These are phyloP conservation scores for Paspalum vaginatum DNA, from an alignment of 176 grass and related monocot species.

Conservation along the genomic window DNA sequence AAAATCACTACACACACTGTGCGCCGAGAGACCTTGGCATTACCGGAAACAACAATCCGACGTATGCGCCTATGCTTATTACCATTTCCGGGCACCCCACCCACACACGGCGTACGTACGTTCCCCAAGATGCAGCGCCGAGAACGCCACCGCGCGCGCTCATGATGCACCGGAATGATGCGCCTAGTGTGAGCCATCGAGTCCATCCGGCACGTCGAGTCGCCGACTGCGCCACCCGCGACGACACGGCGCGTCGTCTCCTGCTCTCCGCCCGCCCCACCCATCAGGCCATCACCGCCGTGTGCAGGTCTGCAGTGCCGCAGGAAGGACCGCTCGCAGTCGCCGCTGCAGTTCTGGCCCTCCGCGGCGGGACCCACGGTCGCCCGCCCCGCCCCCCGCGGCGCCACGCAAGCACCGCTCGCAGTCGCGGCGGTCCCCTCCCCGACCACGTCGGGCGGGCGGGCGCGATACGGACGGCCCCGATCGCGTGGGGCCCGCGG, in stretches of 20 bases:
- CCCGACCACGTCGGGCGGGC: too few species aligned
- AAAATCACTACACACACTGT: too few species aligned
- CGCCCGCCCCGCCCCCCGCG: too few species aligned
- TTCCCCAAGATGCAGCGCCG: slow-evolving; percentile 4
- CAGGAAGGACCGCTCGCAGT: neutral
- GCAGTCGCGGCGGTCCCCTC: neutral
- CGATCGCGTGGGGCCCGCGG: slow-evolving; percentile 20
- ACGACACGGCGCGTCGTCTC: neutral
- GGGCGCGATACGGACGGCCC: slow-evolving; percentile 40
- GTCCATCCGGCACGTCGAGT: neutral
- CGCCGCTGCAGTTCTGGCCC: neutral
- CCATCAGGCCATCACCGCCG: too few species aligned
- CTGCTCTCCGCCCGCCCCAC: too few species aligned
- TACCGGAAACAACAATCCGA: neutral
- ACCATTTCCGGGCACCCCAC: neutral
- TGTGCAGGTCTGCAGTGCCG: too few species aligned
- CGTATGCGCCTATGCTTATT: too few species aligned
- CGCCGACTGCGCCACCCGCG: neutral
- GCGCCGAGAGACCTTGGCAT: neutral
- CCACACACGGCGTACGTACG: neutral
- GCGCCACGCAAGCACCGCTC: slow-evolving; percentile 31
- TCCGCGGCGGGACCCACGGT: neutral
- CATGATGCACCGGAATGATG: slow-evolving; percentile 9
- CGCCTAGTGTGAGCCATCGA: neutral
- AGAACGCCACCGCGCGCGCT: neutral